Percentiles rank a stretch among this genome's conserved stretches.
These are phyloP conservation scores for Canavalia ensiformis DNA, from an alignment of 306 rosid genomes.

Conservation along the genomic window DNA sequence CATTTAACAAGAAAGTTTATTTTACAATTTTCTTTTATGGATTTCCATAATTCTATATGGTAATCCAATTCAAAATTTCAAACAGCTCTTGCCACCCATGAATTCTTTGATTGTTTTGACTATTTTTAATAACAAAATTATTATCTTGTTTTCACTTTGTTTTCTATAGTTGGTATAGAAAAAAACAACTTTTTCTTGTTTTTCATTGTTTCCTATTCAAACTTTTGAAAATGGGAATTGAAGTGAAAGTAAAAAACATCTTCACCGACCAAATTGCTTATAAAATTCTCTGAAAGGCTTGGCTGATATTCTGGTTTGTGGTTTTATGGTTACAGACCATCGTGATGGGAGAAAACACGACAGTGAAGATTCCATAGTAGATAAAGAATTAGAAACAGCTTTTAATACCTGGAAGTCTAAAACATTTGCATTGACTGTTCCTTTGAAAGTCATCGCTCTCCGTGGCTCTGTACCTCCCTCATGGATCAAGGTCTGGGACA, in stretches of 20 bases:
- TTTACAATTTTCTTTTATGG: neutral
- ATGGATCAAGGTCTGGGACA: constrained; percentile 78
- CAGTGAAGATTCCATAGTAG: constrained; percentile 46
- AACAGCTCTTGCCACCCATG: neutral
- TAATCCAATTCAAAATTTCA: constrained; percentile 11
- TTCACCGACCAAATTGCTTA: too few species aligned
- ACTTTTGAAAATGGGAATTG: neutral
- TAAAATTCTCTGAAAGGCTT: neutral
- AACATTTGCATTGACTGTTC: constrained; percentile 87
- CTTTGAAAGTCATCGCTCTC: constrained; percentile 78
- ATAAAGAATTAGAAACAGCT: constrained; percentile 66
- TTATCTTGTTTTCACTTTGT: neutral
- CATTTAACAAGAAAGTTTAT: neutral
- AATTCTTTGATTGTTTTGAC: neutral
- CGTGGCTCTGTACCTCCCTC: constrained; percentile 95
- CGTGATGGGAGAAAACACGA: constrained; percentile 49
- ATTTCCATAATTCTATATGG: constrained; percentile 10
- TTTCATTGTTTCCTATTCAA: neutral
- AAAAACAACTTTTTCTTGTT: neutral
- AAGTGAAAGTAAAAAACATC: too few species aligned
- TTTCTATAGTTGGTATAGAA: too few species aligned
- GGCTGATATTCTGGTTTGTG: neutral
- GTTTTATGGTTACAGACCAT: constrained; percentile 54
- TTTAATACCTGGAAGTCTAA: constrained; percentile 85
- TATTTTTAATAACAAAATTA: neutral